These are phyloP conservation scores for Wickerhamiella sergipiensis DNA, from an alignment of 805 yeast species.

Conservation along the genomic window DNA sequence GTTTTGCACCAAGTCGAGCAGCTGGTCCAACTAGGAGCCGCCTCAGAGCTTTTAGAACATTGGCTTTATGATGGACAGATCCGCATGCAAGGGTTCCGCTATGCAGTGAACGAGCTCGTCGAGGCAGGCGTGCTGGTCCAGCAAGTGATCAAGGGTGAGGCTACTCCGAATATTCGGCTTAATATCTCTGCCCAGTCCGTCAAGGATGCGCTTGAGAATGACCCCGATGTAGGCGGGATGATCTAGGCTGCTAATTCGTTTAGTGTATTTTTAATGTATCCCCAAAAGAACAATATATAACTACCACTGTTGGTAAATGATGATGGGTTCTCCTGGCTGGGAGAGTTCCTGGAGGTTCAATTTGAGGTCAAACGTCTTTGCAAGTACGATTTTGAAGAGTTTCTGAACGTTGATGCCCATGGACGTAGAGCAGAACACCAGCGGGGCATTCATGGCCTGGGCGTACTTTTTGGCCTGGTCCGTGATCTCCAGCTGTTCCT, in stretches of 20 bases:
- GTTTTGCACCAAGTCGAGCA: constrained; percentile 62
- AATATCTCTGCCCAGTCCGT: constrained; percentile 63
- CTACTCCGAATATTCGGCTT: constrained; percentile 49
- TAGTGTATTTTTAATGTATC: neutral
- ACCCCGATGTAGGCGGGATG: constrained; percentile 31
- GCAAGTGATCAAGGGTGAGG: constrained; percentile 55
- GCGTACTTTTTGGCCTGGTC: constrained; percentile 75
- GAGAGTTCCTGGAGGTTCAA: constrained; percentile 72
- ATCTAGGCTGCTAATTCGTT: constrained; percentile 13
- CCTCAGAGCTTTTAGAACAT: constrained; percentile 15
- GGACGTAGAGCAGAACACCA: constrained; percentile 81
- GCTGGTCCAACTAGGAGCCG: constrained; percentile 32
- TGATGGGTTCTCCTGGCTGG: constrained; percentile 81
- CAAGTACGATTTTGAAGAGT: constrained; percentile 77
- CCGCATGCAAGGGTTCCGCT: constrained; percentile 46
- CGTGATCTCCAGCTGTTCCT: constrained; percentile 75
- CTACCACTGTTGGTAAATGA: constrained; percentile 43
- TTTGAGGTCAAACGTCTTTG: constrained; percentile 79
- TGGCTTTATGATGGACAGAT: constrained; percentile 24
- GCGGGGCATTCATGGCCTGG: constrained; percentile 69
- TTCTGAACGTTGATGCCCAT: constrained; percentile 88
- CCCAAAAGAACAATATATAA: neutral
- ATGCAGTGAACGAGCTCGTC: constrained; percentile 50
- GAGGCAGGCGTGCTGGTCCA: constrained; percentile 67
- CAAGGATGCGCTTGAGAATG: constrained; percentile 43